Percentiles rank a stretch among this genome's conserved stretches.
phyloP scores from a whole-genome alignment of 225 moss, liverwort and hornwort species.

The Anthoceros angustus region DNA sequence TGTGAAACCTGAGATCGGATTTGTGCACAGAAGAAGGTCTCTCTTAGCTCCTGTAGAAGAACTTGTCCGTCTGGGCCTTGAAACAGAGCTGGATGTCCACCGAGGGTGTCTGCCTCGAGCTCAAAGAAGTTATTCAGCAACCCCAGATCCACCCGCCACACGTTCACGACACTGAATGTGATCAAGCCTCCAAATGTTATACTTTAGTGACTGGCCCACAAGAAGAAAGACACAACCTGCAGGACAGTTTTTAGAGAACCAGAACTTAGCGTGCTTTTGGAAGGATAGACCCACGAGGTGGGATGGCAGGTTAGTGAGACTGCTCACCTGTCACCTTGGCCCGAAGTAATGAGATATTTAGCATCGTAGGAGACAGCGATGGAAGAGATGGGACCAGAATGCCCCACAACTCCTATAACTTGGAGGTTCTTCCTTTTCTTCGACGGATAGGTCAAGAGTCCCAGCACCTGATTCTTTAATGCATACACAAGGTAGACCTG shows the following conservation, averaged over 20 bases:
- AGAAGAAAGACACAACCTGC: background rate
- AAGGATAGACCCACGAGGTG: no score
- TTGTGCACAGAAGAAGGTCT: slow-evolving; percentile 37
- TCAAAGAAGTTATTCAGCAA: slow-evolving; percentile 21
- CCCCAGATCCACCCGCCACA: slow-evolving; percentile 29
- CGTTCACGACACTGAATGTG: slow-evolving; percentile 24
- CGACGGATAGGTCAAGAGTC: slow-evolving; percentile 30
- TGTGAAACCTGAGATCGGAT: slow-evolving; percentile 26
- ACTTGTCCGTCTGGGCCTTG: slow-evolving; percentile 12
- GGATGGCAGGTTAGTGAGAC: background rate
- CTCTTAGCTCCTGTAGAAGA: slow-evolving; percentile 19
- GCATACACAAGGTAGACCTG: slow-evolving; percentile 32
- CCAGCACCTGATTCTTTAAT: slow-evolving; percentile 29
- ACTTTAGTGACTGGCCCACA: background rate
- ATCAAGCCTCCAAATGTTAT: background rate
- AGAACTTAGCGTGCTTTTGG: background rate
- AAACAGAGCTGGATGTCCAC: slow-evolving; percentile 15
- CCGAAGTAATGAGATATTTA: slow-evolving; percentile 26
- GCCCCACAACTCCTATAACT: slow-evolving; percentile 32
- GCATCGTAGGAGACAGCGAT: slow-evolving; percentile 31
- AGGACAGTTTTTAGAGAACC: background rate
- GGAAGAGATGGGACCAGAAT: slow-evolving; percentile 25
- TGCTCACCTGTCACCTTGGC: slow-evolving; percentile 28
- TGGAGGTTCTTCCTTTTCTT: slow-evolving; percentile 19
- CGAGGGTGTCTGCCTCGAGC: slow-evolving; percentile 14